Evolutionary conservation across 2,329 filamentous ascomycete species (phyloP).

Genomic region (Apiospora pterosperma): DNA sequence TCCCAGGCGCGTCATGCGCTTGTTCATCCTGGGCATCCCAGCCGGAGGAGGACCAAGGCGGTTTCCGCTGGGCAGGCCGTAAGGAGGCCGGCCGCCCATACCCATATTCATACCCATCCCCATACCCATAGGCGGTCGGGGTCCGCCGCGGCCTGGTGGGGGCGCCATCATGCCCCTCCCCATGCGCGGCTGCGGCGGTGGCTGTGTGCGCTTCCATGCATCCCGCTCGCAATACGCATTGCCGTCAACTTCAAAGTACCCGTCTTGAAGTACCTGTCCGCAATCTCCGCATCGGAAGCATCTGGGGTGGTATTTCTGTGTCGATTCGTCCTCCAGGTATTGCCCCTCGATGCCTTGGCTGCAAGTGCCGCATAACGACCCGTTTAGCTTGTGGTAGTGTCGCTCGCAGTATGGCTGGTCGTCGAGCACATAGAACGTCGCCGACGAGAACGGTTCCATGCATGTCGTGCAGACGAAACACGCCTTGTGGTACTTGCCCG

Average conservation of each 20-base stretch:
- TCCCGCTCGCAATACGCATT: constrained; percentile 83
- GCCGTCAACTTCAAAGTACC: constrained; percentile 87
- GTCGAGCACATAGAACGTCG: constrained; percentile 87
- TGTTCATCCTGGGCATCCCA: constrained; percentile 49
- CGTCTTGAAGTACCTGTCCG: constrained; percentile 67
- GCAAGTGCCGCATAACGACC: constrained; percentile 78
- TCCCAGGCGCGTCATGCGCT: constrained; percentile 58
- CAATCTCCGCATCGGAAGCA: constrained; percentile 88
- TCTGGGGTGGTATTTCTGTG: constrained; percentile 77
- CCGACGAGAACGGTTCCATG: constrained; percentile 73
- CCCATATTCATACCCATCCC: constrained; percentile 8
- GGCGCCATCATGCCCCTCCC: constrained; percentile 15
- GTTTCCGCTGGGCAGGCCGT: constrained; percentile 30
- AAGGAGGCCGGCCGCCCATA: constrained; percentile 14
- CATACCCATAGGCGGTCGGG: constrained; percentile 18
- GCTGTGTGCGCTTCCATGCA: constrained; percentile 58
- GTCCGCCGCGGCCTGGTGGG: constrained; percentile 19
- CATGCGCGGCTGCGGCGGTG: constrained; percentile 9
- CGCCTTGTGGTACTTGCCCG: constrained; percentile 89
- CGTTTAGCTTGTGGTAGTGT: constrained; percentile 90
- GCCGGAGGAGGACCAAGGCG: constrained; percentile 23
- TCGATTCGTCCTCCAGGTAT: constrained; percentile 77
- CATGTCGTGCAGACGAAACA: constrained; percentile 94
- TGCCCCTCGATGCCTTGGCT: constrained; percentile 86
- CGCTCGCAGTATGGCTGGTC: constrained; percentile 87